These are phyloP conservation scores for Melaleuca quinquenervia DNA, from an alignment of 345 rosid genomes.

Conservation along the genomic window DNA sequence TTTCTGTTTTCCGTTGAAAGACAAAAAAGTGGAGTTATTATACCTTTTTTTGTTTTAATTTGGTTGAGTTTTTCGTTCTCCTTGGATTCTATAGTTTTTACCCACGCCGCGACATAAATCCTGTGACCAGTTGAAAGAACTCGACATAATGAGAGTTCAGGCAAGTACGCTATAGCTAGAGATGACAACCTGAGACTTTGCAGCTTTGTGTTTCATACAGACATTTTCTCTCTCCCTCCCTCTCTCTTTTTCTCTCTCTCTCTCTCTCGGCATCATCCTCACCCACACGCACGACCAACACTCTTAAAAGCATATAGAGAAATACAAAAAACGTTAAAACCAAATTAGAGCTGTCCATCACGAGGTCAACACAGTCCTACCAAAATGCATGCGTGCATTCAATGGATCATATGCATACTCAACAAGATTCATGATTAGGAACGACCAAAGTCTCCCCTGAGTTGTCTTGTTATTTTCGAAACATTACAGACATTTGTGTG, in stretches of 20 bases:
- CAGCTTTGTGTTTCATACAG: slow-evolving; percentile 15
- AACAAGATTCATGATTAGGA: too few relatives aligned
- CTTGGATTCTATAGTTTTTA: slow-evolving; percentile 11
- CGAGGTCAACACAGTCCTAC: not conserved
- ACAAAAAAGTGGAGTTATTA: not conserved
- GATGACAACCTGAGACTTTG: slow-evolving; percentile 33
- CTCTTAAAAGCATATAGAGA: not conserved
- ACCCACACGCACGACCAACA: not conserved
- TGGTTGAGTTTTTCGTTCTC: not conserved
- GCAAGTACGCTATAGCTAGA: slow-evolving; percentile 17
- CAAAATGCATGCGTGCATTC: not conserved
- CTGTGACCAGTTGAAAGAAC: slow-evolving; percentile 12
- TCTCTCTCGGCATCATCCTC: not conserved
- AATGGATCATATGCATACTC: not conserved
- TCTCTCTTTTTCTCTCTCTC: not conserved
- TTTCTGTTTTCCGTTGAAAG: slow-evolving; percentile 7
- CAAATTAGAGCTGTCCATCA: not conserved
- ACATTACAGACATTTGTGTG: not conserved
- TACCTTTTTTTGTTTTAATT: not conserved
- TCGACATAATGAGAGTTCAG: slow-evolving; percentile 10
- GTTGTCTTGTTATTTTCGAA: too few relatives aligned
- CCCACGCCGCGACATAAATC: slow-evolving; percentile 22
- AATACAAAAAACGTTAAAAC: not conserved
- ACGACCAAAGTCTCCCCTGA: too few relatives aligned
- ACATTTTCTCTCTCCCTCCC: not conserved